A percentile compares a stretch with the other conserved stretches of the same genome.
phyloP scores from a whole-genome alignment of 2,329 filamentous ascomycete genomes.

The Ophiostoma pallidulum region DNA sequence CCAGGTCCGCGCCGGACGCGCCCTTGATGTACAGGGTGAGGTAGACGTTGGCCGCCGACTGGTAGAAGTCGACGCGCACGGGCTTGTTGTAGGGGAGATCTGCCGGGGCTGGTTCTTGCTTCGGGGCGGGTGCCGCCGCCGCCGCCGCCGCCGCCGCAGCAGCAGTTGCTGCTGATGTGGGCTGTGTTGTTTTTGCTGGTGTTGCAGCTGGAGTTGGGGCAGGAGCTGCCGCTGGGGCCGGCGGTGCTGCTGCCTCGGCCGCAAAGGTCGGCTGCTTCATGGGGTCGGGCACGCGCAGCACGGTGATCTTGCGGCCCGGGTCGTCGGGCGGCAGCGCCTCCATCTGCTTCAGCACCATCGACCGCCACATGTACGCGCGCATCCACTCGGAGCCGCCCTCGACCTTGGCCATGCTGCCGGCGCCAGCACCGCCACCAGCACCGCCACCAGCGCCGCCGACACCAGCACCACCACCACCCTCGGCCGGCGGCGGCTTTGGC shows the following conservation, averaged over 20 bases:
- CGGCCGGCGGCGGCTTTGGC: neutral
- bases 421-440: neutral
- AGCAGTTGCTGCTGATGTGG: conserved; percentile 1
- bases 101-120: conserved; percentile 15
- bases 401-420: conserved; percentile 14
- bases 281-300: conserved; percentile 25
- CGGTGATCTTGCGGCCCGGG: conserved; percentile 36
- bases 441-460: conserved; percentile 18
- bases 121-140: no score
- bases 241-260: neutral
- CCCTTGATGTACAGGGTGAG: conserved; percentile 33
- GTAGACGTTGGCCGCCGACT: conserved; percentile 28
- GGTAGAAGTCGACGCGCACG: conserved; percentile 33
- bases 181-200: neutral
- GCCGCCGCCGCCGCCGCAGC: conserved; percentile 9
- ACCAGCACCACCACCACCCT: conserved; percentile 13
- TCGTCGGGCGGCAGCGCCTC: conserved; percentile 35
- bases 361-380: conserved; percentile 36
- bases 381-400: conserved; percentile 24
- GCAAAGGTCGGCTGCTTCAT: neutral
- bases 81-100: no score
- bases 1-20: conserved; percentile 20
- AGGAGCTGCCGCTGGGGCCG: neutral
- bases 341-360: conserved; percentile 38
- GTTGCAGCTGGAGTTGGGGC: neutral